phyloP scores from a whole-genome alignment of 345 rosid genomes.

The Syzygium aromaticum region DNA sequence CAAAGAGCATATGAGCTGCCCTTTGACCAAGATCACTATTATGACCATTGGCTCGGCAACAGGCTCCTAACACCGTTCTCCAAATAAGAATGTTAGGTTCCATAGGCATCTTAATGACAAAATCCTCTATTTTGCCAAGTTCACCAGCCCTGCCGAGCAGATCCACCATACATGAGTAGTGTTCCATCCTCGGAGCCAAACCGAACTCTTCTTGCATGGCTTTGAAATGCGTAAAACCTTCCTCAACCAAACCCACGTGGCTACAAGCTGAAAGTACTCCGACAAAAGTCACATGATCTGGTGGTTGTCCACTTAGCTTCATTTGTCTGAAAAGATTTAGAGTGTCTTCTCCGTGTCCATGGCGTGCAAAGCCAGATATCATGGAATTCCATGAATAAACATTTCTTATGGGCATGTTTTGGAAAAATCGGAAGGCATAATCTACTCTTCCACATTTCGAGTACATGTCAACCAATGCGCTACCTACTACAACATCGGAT shows the following conservation, averaged over 20 bases:
- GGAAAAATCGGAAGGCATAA: slow-evolving; percentile 72
- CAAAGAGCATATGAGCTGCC: slow-evolving; percentile 72
- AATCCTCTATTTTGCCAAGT: slow-evolving; percentile 59
- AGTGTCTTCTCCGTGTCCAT: slow-evolving; percentile 74
- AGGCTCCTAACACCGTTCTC: slow-evolving; percentile 87
- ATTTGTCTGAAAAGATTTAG: slow-evolving; percentile 47
- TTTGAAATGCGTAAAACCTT: slow-evolving; percentile 63
- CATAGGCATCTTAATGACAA: slow-evolving; percentile 58
- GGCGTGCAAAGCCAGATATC: slow-evolving; percentile 87
- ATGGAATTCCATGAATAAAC: slow-evolving; percentile 95
- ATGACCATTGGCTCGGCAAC: slow-evolving; percentile 56
- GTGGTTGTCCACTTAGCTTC: slow-evolving; percentile 54
- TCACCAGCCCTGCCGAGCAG: slow-evolving; percentile 86
- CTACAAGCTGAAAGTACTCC: slow-evolving; percentile 93
- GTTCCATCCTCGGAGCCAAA: slow-evolving; percentile 64
- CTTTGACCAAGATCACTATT: slow-evolving; percentile 57
- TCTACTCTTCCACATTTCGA: slow-evolving; percentile 92
- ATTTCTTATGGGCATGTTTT: slow-evolving; percentile 60
- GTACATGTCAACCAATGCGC: slow-evolving; percentile 92
- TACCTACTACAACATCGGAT: slow-evolving; percentile 83
- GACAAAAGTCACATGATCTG: slow-evolving; percentile 92
- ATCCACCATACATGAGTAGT: slow-evolving; percentile 89
- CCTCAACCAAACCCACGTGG: slow-evolving; percentile 72
- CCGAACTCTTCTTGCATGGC: slow-evolving; percentile 55
- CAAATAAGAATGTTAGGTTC: slow-evolving; percentile 76